Evolutionary conservation across 2,329 filamentous ascomycete species (phyloP).

Genomic region (Aspergillus quadrilineatus): DNA sequence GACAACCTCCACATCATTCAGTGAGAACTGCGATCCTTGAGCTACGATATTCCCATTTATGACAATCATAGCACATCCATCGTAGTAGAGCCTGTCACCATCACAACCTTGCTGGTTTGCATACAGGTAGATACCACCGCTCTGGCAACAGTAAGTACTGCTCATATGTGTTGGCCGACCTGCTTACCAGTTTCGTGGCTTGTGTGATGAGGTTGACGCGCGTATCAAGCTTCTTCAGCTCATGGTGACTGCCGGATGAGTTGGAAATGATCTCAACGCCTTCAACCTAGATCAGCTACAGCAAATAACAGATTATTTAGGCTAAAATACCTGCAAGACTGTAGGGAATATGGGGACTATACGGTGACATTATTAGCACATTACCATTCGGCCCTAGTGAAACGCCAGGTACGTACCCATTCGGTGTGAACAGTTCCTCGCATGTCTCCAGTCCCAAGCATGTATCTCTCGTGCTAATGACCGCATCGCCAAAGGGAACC

Average conservation of each 20-base stretch:
- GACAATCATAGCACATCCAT: constrained; percentile 64
- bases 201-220: constrained; percentile 65
- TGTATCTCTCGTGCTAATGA: constrained; percentile 63
- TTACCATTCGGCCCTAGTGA: not conserved
- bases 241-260: constrained; percentile 66
- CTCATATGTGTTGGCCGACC: no score
- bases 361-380: constrained; percentile 19
- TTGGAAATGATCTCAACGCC: constrained; percentile 74
- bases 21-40: constrained; percentile 65
- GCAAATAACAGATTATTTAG: constrained; percentile 44
- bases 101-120: constrained; percentile 62
- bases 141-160: constrained; percentile 26
- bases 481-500: constrained; percentile 67
- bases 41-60: constrained; percentile 63
- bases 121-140: constrained; percentile 56
- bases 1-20: constrained; percentile 65
- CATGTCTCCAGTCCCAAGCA: constrained; percentile 65
- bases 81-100: constrained; percentile 62
- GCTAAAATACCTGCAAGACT: constrained; percentile 44
- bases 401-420: constrained; percentile 28
- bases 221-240: constrained; percentile 65
- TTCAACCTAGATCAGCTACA: constrained; percentile 33
- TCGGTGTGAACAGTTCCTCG: constrained; percentile 65
- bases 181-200: constrained; percentile 51
- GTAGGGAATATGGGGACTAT: constrained; percentile 57